phyloP scores from a whole-genome alignment of 208 protist species.

The Leishmania lainsoni region DNA sequence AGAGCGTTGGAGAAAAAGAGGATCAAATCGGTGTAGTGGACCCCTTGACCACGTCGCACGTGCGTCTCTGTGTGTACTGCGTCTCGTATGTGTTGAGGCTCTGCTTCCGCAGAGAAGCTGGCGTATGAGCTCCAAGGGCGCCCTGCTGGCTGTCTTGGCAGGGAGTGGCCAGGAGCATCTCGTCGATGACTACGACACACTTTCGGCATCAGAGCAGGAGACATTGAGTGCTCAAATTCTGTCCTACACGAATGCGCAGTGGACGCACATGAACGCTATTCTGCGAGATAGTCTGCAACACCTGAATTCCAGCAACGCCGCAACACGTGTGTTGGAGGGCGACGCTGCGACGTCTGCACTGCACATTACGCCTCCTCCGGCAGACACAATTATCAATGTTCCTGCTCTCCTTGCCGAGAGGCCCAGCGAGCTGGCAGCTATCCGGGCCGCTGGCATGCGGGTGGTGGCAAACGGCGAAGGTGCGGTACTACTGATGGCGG shows the following conservation, averaged over 20 bases:
- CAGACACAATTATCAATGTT: constrained; percentile 32
- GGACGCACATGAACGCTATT: constrained; percentile 51
- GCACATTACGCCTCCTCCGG: constrained; percentile 36
- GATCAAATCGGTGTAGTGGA: background rate
- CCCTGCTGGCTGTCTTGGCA: constrained; percentile 29
- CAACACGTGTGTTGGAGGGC: background rate
- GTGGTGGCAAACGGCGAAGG: constrained; percentile 85
- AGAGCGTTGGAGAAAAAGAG: background rate
- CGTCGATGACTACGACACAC: constrained; percentile 37
- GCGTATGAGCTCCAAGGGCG: constrained; percentile 16
- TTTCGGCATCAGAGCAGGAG: constrained; percentile 25
- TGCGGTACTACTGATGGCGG: constrained; percentile 96
- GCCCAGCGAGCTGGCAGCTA: constrained; percentile 14
- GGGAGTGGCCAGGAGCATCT: constrained; percentile 57
- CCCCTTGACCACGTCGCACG: background rate
- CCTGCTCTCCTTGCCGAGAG: constrained; percentile 17
- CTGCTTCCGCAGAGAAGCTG: background rate
- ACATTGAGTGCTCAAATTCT: constrained; percentile 33
- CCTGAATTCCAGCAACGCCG: constrained; percentile 12
- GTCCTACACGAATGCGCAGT: constrained; percentile 31
- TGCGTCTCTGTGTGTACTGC: background rate
- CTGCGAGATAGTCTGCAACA: constrained; percentile 34
- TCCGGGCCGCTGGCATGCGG: constrained; percentile 54
- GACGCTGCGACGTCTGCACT: background rate
- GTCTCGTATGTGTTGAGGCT: background rate